phyloP scores from a whole-genome alignment of 805 yeast species.

The Suhomyces sp. region DNA sequence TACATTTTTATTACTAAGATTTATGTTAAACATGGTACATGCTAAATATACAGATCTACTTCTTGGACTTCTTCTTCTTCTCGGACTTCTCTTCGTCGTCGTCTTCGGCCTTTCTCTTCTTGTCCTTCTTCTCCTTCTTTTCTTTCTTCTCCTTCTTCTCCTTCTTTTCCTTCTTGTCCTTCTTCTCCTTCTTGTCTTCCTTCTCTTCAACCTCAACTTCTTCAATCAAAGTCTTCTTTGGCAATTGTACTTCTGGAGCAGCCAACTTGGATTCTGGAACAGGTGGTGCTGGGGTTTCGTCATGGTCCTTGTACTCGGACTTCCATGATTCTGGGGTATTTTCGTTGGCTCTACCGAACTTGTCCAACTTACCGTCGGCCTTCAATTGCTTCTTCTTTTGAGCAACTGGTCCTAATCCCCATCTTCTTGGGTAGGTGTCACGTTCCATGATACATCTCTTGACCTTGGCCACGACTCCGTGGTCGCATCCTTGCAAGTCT shows the following conservation, averaged over 20 bases:
- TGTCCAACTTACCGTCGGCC: slow-evolving; percentile 95
- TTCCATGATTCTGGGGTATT: slow-evolving; percentile 94
- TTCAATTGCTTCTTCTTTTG: slow-evolving; percentile 97
- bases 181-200: slow-evolving; percentile 24
- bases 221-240: slow-evolving; percentile 51
- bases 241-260: slow-evolving; percentile 43
- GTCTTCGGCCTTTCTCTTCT: slow-evolving; percentile 49
- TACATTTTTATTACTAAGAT: not conserved
- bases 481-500: slow-evolving; percentile 94
- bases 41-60: slow-evolving; percentile 9
- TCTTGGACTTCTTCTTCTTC: slow-evolving; percentile 8
- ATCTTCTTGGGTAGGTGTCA: slow-evolving; percentile 98
- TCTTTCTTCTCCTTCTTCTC: slow-evolving; percentile 50
- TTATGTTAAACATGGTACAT: slow-evolving; percentile 3
- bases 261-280: slow-evolving; percentile 53
- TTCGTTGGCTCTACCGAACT: slow-evolving; percentile 90
- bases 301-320: slow-evolving; percentile 70
- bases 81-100: slow-evolving; percentile 42
- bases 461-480: slow-evolving; percentile 97
- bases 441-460: slow-evolving; percentile 99
- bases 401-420: slow-evolving; percentile 99
- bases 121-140: slow-evolving; percentile 61
- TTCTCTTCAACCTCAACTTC: slow-evolving; percentile 32
- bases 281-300: slow-evolving; percentile 56
- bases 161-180: slow-evolving; percentile 44